Evolutionary conservation across 441 rosid species (phyloP).

Genomic region (Macaranga tanarius): DNA sequence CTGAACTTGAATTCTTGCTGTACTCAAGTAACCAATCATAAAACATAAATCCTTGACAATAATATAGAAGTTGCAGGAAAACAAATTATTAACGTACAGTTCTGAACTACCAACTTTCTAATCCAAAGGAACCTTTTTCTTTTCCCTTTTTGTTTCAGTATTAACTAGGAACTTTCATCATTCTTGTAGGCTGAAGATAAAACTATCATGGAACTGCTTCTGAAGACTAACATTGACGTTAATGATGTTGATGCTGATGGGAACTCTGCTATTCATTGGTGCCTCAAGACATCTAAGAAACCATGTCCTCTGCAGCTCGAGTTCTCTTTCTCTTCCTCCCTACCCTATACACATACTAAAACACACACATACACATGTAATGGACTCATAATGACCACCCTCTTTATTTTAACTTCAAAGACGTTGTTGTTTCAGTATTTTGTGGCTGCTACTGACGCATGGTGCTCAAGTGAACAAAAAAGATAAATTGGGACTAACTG

Average conservation of each 20-base stretch:
- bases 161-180: slow-evolving; percentile 16
- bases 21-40: neutral
- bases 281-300: slow-evolving; percentile 55
- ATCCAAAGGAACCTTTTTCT: neutral
- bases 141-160: neutral
- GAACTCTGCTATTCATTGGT: slow-evolving; percentile 73
- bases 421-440: slow-evolving; percentile 46
- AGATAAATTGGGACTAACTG: slow-evolving; percentile 70
- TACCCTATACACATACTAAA: neutral
- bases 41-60: neutral
- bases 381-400: neutral
- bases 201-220: slow-evolving; percentile 59
- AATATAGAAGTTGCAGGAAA: neutral
- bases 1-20: slow-evolving; percentile 7
- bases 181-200: slow-evolving; percentile 69
- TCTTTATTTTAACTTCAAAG: slow-evolving; percentile 15
- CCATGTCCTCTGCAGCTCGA: slow-evolving; percentile 56
- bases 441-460: slow-evolving; percentile 55
- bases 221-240: slow-evolving; percentile 55
- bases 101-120: neutral
- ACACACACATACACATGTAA: neutral
- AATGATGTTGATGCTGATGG: slow-evolving; percentile 73
- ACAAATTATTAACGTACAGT: neutral
- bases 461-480: slow-evolving; percentile 62
- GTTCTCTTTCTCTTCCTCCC: slow-evolving; percentile 30